phyloP scores from a whole-genome alignment of 805 yeast species.

The Candida maltosa region DNA sequence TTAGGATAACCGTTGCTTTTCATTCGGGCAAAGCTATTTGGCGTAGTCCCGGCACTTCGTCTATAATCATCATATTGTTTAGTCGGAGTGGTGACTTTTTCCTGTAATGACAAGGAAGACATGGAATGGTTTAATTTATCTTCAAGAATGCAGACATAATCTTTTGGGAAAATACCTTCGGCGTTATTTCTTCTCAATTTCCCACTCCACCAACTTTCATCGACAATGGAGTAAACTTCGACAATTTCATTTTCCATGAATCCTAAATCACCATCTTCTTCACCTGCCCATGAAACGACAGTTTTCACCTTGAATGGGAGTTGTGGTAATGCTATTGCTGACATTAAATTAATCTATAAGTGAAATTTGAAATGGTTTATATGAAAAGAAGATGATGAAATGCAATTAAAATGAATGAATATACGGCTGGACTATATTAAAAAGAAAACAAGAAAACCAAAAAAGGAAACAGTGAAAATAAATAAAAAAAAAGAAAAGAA shows the following conservation, averaged over 20 bases:
- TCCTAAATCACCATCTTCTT: slow-evolving; percentile 83
- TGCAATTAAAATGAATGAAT: too few species aligned
- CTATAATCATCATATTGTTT: slow-evolving; percentile 5
- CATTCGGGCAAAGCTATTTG: slow-evolving; percentile 10
- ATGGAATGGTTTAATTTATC: slow-evolving; percentile 15
- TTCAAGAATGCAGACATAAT: slow-evolving; percentile 66
- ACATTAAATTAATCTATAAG: too few species aligned
- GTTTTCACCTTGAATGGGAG: slow-evolving; percentile 79
- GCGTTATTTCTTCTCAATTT: slow-evolving; percentile 72
- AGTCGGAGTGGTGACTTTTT: slow-evolving; percentile 10
- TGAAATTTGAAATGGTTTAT: too few species aligned
- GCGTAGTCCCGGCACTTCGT: slow-evolving; percentile 9
- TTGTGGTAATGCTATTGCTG: slow-evolving; percentile 28
- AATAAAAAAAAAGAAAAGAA: too few species aligned
- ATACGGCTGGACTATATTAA: too few species aligned
- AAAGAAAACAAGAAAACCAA: too few species aligned
- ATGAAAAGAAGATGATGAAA: too few species aligned
- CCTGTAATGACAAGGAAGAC: slow-evolving; percentile 13
- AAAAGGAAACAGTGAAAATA: too few species aligned
- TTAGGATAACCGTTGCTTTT: slow-evolving; percentile 14
- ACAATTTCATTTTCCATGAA: slow-evolving; percentile 91
- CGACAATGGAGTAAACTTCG: slow-evolving; percentile 75
- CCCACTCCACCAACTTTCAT: slow-evolving; percentile 94
- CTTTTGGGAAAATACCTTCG: slow-evolving; percentile 83
- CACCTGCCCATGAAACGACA: slow-evolving; percentile 91